Percentiles rank a stretch among this genome's conserved stretches.
phyloP scores from a whole-genome alignment of 2,329 filamentous ascomycete species.

The Magnaporthiopsis rhizophila region DNA sequence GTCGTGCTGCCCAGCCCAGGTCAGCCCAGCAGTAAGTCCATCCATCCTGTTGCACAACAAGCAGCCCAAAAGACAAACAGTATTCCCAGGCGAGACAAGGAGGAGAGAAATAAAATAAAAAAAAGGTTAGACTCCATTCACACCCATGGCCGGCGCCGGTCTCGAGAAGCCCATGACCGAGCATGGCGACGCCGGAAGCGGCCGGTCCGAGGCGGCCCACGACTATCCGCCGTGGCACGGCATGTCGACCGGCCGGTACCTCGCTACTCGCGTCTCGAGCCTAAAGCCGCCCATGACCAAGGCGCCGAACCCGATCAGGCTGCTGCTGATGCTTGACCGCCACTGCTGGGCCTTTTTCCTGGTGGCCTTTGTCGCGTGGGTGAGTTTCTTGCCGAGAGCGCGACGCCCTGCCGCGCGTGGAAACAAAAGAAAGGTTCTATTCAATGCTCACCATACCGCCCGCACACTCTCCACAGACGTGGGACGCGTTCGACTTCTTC shows the following conservation, averaged over 20 bases:
- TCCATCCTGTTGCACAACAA: too few relatives aligned
- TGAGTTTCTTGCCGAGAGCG: constrained; percentile 20
- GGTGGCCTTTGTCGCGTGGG: constrained; percentile 50
- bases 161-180: constrained; percentile 12
- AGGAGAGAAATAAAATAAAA: too few relatives aligned
- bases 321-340: constrained; percentile 38
- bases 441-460: too few relatives aligned
- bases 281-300: constrained; percentile 41
- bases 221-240: constrained; percentile 36
- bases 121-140: too few relatives aligned
- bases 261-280: constrained; percentile 42
- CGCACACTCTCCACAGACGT: constrained; percentile 3
- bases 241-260: constrained; percentile 40
- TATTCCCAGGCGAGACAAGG: too few relatives aligned
- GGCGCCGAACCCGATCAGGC: constrained; percentile 50
- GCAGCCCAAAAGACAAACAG: too few relatives aligned
- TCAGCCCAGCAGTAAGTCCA: too few relatives aligned
- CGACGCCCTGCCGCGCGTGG: too few relatives aligned
- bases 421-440: neutral
- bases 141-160: constrained; percentile 8
- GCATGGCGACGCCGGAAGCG: constrained; percentile 4
- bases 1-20: too few relatives aligned
- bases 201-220: constrained; percentile 10
- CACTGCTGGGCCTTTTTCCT: constrained; percentile 49
- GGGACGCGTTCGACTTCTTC: constrained; percentile 58